These are phyloP conservation scores for Onygenales sp. DNA, from an alignment of 2,329 filamentous ascomycete species.

Conservation along the genomic window DNA sequence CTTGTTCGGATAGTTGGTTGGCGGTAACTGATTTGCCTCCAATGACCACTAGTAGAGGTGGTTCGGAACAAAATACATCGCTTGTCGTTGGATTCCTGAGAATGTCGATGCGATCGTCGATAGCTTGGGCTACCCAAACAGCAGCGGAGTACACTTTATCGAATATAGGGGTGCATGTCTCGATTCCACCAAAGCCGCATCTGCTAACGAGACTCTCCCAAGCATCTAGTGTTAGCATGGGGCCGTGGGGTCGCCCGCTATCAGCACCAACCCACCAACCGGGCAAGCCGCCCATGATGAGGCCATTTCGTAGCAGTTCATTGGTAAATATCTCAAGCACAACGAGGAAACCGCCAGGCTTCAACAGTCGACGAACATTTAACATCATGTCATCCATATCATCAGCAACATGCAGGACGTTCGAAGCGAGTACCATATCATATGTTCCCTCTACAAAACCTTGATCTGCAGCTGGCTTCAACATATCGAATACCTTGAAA, in stretches of 20 bases:
- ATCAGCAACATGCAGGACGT: conserved; percentile 32
- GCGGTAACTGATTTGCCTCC: not conserved
- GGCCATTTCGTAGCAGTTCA: conserved; percentile 14
- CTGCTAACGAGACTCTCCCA: conserved; percentile 7
- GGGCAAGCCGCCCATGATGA: conserved; percentile 23
- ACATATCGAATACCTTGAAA: conserved; percentile 28
- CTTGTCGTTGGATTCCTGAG: conserved; percentile 1
- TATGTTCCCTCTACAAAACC: conserved; percentile 23
- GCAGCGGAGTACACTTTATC: not conserved
- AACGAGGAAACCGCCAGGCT: conserved; percentile 40
- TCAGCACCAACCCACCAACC: conserved; percentile 17
- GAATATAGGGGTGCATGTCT: conserved; percentile 2
- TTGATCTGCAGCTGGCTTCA: conserved; percentile 23
- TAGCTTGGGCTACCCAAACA: conserved; percentile 5
- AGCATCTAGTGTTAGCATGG: not conserved
- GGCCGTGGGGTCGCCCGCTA: conserved; percentile 2
- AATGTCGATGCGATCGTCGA: conserved; percentile 2
- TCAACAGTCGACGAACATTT: conserved; percentile 30
- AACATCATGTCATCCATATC: conserved; percentile 17
- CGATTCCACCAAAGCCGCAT: conserved; percentile 9
- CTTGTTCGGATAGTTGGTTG: not conserved
- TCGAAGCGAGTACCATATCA: conserved; percentile 31
- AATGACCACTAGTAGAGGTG: not conserved
- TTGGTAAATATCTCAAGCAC: conserved; percentile 30
- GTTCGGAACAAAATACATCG: not conserved